Evolutionary conservation across 495 filamentous ascomycete genomes (phyloP), one percentile per base, ranked within the genome.

Genomic region (Schizothecium vesticola): DNA sequence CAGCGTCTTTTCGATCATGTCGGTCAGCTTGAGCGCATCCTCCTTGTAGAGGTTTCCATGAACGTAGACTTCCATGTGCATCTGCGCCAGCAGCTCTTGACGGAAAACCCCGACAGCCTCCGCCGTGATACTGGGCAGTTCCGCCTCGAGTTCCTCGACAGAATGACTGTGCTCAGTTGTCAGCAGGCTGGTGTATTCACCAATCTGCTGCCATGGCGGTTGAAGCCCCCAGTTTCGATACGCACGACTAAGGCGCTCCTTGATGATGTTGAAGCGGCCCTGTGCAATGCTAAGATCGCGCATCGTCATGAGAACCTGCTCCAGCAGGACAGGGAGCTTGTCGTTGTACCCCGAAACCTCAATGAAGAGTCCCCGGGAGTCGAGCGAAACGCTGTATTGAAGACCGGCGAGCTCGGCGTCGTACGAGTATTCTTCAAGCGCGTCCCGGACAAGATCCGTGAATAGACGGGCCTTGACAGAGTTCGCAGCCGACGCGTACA

Each of bases 1-100:
- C n/a, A 99, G 78, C 2, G 86, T 91, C 28, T 82, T 86, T 76
- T 96, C 91, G 24, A 97, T 84, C 67, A 96, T 85, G 72, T 94
- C 87, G 0, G 91, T 92, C 80, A 97, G 86, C 72, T 88, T 89
- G 67, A 98, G 81, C 0, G 94, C 93, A 78, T 99, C 96, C 78
- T 98, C 94, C 78, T 94, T 96, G 84, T 96, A 92, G 22, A 99
- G 77, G 77, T 99, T 99, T 69, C 95, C 95, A 70, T 98, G 95
- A 21, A 89, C 90, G 63, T 97, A 85, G 7, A 91, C 83, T 75
- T 99, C 96, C 70, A 97, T 90, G 71, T 97, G 90, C 70, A 92
- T 84, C 75, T 97, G 94, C 28, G 86, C 85, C 33, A 98, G 83
- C 55, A 97, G 77, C 70, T 94, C 87, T 25, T 90, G 91, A 74